Conservation (phyloP, 2,329 filamentous ascomycete species). For the Sarocladium brachiariae region DNA sequence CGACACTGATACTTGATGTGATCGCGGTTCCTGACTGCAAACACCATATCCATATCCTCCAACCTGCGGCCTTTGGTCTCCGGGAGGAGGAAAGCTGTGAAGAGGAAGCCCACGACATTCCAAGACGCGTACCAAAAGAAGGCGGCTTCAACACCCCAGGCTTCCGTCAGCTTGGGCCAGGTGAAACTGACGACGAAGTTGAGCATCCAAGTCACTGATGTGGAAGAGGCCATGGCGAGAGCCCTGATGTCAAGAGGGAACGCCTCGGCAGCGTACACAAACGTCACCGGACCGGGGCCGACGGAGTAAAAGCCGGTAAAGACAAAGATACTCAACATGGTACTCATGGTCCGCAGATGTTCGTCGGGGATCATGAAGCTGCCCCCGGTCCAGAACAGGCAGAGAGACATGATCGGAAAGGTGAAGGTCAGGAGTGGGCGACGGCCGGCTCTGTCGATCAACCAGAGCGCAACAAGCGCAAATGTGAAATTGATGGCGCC, state of each 20-base stretch:
- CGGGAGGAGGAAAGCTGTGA: slow-evolving; percentile 53
- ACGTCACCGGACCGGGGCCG: slow-evolving; percentile 47
- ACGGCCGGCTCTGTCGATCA: slow-evolving; percentile 58
- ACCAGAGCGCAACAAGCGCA: slow-evolving; percentile 55
- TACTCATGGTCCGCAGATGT: slow-evolving; percentile 17
- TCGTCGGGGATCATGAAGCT: slow-evolving; percentile 8
- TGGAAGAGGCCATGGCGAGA: slow-evolving; percentile 41
- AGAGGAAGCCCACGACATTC: slow-evolving; percentile 23
- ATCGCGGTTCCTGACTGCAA: slow-evolving; percentile 16
- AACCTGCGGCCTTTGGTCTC: slow-evolving; percentile 54
- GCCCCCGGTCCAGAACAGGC: slow-evolving; percentile 31
- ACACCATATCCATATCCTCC: slow-evolving; percentile 48
- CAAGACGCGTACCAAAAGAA: slow-evolving; percentile 28
- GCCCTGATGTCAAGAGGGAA: slow-evolving; percentile 47
- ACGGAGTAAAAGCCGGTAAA: slow-evolving; percentile 32
- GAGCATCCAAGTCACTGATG: slow-evolving; percentile 26
- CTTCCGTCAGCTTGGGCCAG: slow-evolving; percentile 15
- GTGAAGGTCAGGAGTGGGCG: slow-evolving; percentile 54
- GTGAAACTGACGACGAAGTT: slow-evolving; percentile 22
- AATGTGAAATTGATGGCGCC: slow-evolving; percentile 56
- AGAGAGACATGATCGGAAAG: slow-evolving; percentile 51
- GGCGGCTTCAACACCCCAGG: slow-evolving; percentile 23
- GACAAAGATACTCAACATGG: slow-evolving; percentile 26
- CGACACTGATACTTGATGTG: slow-evolving; percentile 10
- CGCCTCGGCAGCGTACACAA: slow-evolving; percentile 50